These are phyloP conservation scores for Ajuga chamaepitys DNA, from an alignment of 257 asterid genomes.

Conservation along the genomic window DNA sequence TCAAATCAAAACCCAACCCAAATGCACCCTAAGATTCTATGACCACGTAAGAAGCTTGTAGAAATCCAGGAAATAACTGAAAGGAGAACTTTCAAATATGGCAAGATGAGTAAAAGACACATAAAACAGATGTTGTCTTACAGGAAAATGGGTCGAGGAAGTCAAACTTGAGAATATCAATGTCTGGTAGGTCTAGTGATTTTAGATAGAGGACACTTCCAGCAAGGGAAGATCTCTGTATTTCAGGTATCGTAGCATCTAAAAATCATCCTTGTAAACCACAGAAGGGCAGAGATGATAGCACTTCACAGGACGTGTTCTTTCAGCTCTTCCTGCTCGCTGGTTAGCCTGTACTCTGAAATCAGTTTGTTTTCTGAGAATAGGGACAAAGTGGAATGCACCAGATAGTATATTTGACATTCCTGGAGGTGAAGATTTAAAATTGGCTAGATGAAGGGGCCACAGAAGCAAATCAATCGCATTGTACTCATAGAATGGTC, in stretches of 20 bases:
- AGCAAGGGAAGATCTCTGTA: slow-evolving; percentile 94
- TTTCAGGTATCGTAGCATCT: slow-evolving; percentile 93
- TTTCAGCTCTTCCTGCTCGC: slow-evolving; percentile 98
- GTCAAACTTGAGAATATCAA: slow-evolving; percentile 87
- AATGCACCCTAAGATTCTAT: no score
- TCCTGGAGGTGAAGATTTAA: neutral
- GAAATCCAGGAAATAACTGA: no score
- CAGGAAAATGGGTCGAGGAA: slow-evolving; percentile 92
- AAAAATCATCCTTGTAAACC: slow-evolving; percentile 63
- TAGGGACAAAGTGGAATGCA: slow-evolving; percentile 1
- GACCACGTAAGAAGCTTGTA: no score
- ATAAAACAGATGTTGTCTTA: slow-evolving; percentile 28
- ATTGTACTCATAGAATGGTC: neutral
- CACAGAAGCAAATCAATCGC: neutral
- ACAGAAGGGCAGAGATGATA: slow-evolving; percentile 73
- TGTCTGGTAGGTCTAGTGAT: slow-evolving; percentile 84
- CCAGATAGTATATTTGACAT: neutral
- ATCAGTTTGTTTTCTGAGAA: slow-evolving; percentile 9
- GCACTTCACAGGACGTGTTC: slow-evolving; percentile 95
- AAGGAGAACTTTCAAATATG: slow-evolving; percentile 56
- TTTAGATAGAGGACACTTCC: slow-evolving; percentile 90
- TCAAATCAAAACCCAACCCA: no score
- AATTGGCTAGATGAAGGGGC: neutral
- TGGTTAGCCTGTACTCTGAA: slow-evolving; percentile 95
- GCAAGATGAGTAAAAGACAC: neutral